A percentile compares a stretch with the other conserved stretches of the same genome.
phyloP scores from a whole-genome alignment of 139 green algal genomes.

The Chlamydomonas sphaeroides region DNA sequence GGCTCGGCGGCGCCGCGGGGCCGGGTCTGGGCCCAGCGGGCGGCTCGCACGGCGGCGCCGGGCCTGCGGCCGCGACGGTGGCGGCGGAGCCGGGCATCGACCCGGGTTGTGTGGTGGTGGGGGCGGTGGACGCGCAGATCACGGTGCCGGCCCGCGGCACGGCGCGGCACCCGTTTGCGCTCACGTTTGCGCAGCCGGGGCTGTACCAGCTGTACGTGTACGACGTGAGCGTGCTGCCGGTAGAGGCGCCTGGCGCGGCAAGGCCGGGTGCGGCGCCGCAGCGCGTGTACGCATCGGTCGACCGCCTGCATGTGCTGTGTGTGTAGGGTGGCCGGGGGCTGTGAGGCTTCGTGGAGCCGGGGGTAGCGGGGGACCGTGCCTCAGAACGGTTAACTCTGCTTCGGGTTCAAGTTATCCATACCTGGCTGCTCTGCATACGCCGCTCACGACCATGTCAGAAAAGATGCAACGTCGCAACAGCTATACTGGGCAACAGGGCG shows the following conservation, averaged over 20 bases:
- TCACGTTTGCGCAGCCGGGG: conserved; percentile 28
- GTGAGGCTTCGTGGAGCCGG: too few species aligned
- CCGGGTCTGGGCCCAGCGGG: too few species aligned
- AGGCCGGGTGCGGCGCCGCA: not conserved
- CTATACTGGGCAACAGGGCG: too few species aligned
- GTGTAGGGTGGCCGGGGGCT: not conserved
- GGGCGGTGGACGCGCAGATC: conserved; percentile 28
- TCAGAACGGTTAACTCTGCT: too few species aligned
- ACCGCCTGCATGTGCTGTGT: conserved; percentile 27
- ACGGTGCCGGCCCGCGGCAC: conserved; percentile 10
- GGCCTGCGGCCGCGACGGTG: not conserved
- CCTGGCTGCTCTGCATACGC: too few species aligned
- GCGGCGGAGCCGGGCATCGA: conserved; percentile 21
- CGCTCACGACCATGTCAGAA: too few species aligned
- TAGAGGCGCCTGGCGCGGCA: not conserved
- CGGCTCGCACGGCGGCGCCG: not conserved
- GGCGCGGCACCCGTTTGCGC: not conserved
- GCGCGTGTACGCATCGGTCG: conserved; percentile 14
- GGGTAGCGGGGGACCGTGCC: too few species aligned
- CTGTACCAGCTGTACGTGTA: conserved; percentile 47
- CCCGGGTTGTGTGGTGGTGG: conserved; percentile 32
- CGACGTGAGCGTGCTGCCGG: conserved; percentile 11
- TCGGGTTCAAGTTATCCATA: too few species aligned
- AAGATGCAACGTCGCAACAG: too few species aligned
- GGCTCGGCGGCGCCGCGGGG: not conserved